Evolutionary conservation across 169 alveolate genomes (phyloP).

Genomic region (Plasmodium inui): DNA sequence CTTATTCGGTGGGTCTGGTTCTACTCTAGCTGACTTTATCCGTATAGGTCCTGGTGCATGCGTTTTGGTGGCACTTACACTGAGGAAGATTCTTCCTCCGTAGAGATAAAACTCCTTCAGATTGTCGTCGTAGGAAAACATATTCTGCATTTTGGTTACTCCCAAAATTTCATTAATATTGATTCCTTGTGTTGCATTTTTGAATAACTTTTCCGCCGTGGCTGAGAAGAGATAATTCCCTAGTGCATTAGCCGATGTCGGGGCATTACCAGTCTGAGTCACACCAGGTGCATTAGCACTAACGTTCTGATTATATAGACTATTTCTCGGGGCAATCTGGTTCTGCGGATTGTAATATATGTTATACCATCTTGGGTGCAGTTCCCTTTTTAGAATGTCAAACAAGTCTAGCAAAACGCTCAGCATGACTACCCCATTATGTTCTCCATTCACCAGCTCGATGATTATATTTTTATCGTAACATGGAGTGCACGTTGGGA

Average conservation of each 20-base stretch:
- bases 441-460: slow-evolving; percentile 84
- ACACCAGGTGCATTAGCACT: background rate
- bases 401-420: slow-evolving; percentile 81
- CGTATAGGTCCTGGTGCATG: slow-evolving; percentile 82
- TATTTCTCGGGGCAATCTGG: slow-evolving; percentile 70
- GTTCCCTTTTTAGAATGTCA: slow-evolving; percentile 81
- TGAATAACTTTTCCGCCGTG: slow-evolving; percentile 61
- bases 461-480: slow-evolving; percentile 78
- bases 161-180: slow-evolving; percentile 68
- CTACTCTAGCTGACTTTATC: slow-evolving; percentile 48
- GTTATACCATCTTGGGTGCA: slow-evolving; percentile 85
- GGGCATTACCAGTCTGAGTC: background rate
- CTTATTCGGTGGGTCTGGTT: slow-evolving; percentile 50
- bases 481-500: slow-evolving; percentile 87
- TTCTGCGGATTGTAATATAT: slow-evolving; percentile 86
- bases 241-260: slow-evolving; percentile 2
- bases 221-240: slow-evolving; percentile 61
- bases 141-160: slow-evolving; percentile 75
- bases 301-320: slow-evolving; percentile 27
- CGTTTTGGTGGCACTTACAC: slow-evolving; percentile 77
- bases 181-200: slow-evolving; percentile 73
- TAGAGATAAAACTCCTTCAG: slow-evolving; percentile 76
- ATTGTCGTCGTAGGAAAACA: slow-evolving; percentile 73
- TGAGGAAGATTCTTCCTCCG: slow-evolving; percentile 79
- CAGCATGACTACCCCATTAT: slow-evolving; percentile 80